phyloP scores from a whole-genome alignment of 352 stramenopile species.

The Phytophthora multivora region DNA sequence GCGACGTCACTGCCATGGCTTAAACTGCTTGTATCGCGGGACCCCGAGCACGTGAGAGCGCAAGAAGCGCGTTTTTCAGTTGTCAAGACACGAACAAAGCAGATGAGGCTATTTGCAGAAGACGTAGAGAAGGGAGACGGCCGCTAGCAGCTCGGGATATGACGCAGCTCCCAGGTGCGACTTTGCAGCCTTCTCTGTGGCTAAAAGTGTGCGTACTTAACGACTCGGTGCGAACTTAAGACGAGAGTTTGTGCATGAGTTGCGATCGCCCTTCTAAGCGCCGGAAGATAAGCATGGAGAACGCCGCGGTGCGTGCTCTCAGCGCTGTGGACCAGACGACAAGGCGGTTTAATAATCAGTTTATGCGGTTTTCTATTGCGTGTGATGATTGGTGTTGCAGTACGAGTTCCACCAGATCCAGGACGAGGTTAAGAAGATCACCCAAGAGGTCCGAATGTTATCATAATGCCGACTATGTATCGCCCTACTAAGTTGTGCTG shows the following conservation, averaged over 20 bases:
- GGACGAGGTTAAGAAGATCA: conserved; percentile 88
- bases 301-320: conserved; percentile 41
- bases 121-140: background rate
- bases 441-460: conserved; percentile 57
- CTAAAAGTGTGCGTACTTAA: conserved; percentile 31
- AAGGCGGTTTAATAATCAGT: background rate
- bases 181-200: conserved; percentile 17
- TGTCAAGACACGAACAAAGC: background rate
- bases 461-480: background rate
- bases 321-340: background rate
- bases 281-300: conserved; percentile 59
- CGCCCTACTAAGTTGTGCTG: background rate
- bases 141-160: conserved; percentile 3
- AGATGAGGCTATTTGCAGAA: background rate
- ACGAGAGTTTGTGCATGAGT: conserved; percentile 31
- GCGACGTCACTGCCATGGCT: conserved; percentile 38
- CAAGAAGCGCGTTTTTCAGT: background rate
- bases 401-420: conserved; percentile 89
- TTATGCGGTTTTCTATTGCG: background rate
- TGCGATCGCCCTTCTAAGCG: conserved; percentile 41
- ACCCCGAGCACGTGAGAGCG: background rate
- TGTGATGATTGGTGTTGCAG: conserved; percentile 27
- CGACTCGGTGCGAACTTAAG: conserved; percentile 12
- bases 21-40: background rate
- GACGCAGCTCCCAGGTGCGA: conserved; percentile 1